phyloP scores from a whole-genome alignment of 495 filamentous ascomycete genomes.

The Daldinia decipiens region DNA sequence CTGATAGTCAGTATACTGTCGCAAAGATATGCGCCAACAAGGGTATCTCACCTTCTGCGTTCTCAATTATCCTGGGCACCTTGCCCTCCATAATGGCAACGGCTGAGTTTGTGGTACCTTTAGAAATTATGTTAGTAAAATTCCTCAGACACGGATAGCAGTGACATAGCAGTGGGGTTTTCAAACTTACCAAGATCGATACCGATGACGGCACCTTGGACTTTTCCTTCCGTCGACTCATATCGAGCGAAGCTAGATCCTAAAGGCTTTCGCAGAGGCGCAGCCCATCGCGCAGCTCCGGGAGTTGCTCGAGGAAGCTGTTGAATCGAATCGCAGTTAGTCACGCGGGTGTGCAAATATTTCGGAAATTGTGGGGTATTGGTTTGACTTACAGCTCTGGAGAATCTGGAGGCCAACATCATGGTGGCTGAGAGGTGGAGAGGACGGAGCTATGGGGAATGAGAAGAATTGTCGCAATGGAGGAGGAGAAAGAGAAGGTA shows the following conservation, averaged over 20 bases:
- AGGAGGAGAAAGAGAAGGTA: conserved; percentile 43
- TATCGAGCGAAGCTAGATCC: conserved; percentile 67
- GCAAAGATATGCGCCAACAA: not conserved
- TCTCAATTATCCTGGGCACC: conserved; percentile 94
- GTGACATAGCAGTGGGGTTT: not conserved
- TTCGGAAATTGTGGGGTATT: conserved; percentile 3
- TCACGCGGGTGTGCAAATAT: conserved; percentile 14
- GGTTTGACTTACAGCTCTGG: conserved; percentile 74
- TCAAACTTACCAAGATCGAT: conserved; percentile 90
- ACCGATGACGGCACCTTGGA: conserved; percentile 96
- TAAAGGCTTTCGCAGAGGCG: conserved; percentile 59
- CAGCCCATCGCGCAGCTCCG: conserved; percentile 68
- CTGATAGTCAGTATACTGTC: not conserved
- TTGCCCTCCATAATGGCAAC: conserved; percentile 99
- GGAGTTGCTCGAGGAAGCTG: conserved; percentile 75
- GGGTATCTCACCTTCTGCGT: conserved; percentile 71
- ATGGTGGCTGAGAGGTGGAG: conserved; percentile 55
- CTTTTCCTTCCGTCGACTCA: conserved; percentile 85
- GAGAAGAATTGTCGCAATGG: conserved; percentile 30
- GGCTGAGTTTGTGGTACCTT: conserved; percentile 97
- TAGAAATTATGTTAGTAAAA: conserved; percentile 42
- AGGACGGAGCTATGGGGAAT: conserved; percentile 39
- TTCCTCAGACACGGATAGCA: conserved; percentile 11
- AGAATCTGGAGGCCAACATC: conserved; percentile 73
- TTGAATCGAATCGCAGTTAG: conserved; percentile 44